Evolutionary conservation across 2,329 filamentous ascomycete species (phyloP), one percentile per base, ranked within the genome.

Genomic region (Fusarium nanum): DNA sequence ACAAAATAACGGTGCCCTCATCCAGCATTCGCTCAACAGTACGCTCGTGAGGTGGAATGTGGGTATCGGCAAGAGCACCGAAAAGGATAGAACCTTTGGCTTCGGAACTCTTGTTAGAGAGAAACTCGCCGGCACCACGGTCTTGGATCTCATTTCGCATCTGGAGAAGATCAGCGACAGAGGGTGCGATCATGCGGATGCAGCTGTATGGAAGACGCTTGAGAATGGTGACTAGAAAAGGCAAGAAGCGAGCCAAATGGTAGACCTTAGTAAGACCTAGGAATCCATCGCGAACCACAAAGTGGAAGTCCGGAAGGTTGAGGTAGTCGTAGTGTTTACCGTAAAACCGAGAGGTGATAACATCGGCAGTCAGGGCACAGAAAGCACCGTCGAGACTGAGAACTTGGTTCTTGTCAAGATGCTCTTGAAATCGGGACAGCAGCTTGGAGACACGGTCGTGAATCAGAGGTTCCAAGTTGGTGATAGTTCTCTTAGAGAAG

Each of bases 21-120:
- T 50, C 47, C 16, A 50, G 22, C 47, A 50, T 50, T 37, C 47
- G 30, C 47, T 50, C 47, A n/a, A 50, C 30, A 7, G 47, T 50
- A 9, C 47, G 47, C 5, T 50, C 47, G 14, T 11, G 8, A 22
- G 12, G 16, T 4, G 47, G 47, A 2, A 50, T 50, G 4, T 50
- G 47, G 4, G 47, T 25, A 14, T 50, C 47, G 5, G 47, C 47
- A 25, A 50, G 47, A 2, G 47, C 47, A 25, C 47, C 47, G 12
- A 50, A 50, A 50, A 50, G 47, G 20, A 50, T 50, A 13, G 47
- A 50, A 5, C 28, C 32, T 12, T 50, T 50, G 5, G 47, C 10
- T 23, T 50, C 47, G 13, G 22, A 13, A 9, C 28, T n/a, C 18
- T 50, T 50, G 47, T 18, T 50, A 3, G 47, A 37, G 7, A 50